Percentiles rank a stretch among this genome's conserved stretches.
Conservation (phyloP, 495 filamentous ascomycete genomes). For the Amniculicola lignicola region DNA sequence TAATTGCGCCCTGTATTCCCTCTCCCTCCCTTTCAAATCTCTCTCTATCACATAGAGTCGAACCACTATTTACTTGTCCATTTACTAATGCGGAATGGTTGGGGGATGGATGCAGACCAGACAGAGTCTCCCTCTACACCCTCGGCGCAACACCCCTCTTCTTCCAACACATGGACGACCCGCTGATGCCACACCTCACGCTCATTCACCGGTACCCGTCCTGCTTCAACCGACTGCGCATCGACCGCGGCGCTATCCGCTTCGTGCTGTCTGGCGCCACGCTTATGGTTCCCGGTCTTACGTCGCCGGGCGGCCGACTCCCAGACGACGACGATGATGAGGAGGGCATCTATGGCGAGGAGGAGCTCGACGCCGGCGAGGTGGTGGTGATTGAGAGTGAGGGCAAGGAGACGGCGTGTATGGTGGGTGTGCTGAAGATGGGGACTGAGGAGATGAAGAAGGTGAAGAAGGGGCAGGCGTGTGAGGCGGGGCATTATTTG, state of each 20-base stretch:
- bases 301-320: constrained; percentile 72
- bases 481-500: constrained; percentile 88
- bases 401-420: constrained; percentile 87
- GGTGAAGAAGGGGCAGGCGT: constrained; percentile 86
- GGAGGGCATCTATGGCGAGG: constrained; percentile 43
- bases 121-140: constrained; percentile 81
- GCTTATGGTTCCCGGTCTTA: constrained; percentile 92
- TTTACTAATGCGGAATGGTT: constrained; percentile 2
- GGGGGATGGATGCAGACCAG: constrained; percentile 68
- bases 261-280: constrained; percentile 91
- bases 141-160: constrained; percentile 74
- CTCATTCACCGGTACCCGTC: constrained; percentile 55
- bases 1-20: constrained; percentile 32
- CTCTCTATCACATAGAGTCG: neutral
- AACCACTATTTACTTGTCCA: neutral
- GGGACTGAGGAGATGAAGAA: constrained; percentile 89
- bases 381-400: constrained; percentile 88
- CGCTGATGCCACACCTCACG: constrained; percentile 66
- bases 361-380: constrained; percentile 66
- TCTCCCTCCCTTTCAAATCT: neutral
- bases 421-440: constrained; percentile 80
- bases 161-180: constrained; percentile 83
- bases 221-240: constrained; percentile 63
- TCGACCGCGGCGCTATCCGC: constrained; percentile 93
- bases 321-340: constrained; percentile 52